These are phyloP conservation scores for Talaromyces sp. DNA, from an alignment of 2,329 filamentous ascomycete genomes.

Conservation along the genomic window DNA sequence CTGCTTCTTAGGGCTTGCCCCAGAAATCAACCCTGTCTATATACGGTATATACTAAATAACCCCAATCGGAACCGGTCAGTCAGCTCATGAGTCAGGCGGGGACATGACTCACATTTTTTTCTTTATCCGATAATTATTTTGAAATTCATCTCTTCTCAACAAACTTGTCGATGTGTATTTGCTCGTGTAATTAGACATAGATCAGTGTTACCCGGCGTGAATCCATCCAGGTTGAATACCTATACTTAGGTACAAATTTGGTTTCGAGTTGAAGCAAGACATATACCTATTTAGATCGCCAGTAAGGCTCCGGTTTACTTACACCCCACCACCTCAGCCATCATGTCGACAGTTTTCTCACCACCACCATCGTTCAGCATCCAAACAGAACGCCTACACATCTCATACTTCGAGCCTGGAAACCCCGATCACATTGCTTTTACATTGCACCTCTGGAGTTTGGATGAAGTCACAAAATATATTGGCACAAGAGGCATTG, in stretches of 20 bases:
- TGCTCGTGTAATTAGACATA: background rate
- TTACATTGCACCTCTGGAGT: slow-evolving; percentile 16
- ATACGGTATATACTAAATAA: background rate
- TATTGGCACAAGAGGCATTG: slow-evolving; percentile 12
- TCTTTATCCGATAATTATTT: background rate
- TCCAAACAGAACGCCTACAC: slow-evolving; percentile 18
- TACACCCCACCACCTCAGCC: background rate
- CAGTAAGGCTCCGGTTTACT: background rate
- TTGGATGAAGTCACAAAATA: slow-evolving; percentile 13
- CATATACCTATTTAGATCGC: background rate
- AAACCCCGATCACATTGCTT: slow-evolving; percentile 15
- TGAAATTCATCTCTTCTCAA: background rate
- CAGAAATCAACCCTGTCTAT: background rate
- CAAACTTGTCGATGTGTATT: background rate
- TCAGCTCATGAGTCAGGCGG: background rate
- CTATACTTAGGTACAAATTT: background rate
- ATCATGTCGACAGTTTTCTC: slow-evolving; percentile 6
- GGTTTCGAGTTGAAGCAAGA: background rate
- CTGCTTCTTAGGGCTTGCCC: background rate
- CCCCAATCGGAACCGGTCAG: background rate
- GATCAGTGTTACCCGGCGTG: background rate
- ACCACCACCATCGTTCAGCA: slow-evolving; percentile 16
- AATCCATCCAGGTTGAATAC: background rate
- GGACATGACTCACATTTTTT: background rate
- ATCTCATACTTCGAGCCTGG: slow-evolving; percentile 19